Conservation (phyloP, 2,329 filamentous ascomycete species). For the Sporothrix humicola region DNA sequence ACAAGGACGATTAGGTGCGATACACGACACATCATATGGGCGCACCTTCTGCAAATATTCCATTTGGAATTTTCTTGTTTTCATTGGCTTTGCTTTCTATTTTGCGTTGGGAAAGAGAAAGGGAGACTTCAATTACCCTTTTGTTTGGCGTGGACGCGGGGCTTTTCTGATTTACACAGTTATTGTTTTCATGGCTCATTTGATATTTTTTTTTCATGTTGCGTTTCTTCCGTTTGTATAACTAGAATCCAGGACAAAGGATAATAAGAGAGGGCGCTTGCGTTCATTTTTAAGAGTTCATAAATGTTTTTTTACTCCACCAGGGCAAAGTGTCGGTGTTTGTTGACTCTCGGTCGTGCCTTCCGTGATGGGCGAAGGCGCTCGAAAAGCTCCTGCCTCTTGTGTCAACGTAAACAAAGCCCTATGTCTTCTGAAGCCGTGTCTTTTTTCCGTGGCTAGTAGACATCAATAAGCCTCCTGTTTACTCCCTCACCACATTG, state of each 20-base stretch:
- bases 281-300: not conserved
- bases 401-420: not conserved
- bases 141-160: conserved; percentile 25
- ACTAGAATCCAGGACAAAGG: conserved; percentile 3
- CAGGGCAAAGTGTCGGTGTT: not conserved
- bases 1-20: conserved; percentile 36
- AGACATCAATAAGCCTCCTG: too few relatives aligned
- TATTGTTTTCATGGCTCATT: conserved; percentile 1
- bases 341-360: conserved; percentile 12
- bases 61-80: conserved; percentile 6
- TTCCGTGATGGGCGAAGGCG: not conserved
- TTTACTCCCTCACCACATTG: not conserved
- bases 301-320: not conserved
- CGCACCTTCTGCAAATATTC: too few relatives aligned
- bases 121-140: not conserved
- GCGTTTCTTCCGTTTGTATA: conserved; percentile 11
- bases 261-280: not conserved
- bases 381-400: conserved; percentile 1
- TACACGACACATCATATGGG: too few relatives aligned
- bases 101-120: not conserved
- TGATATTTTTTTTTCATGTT: conserved; percentile 7
- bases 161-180: not conserved
- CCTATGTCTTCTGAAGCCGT: not conserved
- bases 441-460: not conserved
- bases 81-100: not conserved